These are phyloP conservation scores for Solanum hybrid DNA, from an alignment of 305 asterid genomes.

Conservation along the genomic window DNA sequence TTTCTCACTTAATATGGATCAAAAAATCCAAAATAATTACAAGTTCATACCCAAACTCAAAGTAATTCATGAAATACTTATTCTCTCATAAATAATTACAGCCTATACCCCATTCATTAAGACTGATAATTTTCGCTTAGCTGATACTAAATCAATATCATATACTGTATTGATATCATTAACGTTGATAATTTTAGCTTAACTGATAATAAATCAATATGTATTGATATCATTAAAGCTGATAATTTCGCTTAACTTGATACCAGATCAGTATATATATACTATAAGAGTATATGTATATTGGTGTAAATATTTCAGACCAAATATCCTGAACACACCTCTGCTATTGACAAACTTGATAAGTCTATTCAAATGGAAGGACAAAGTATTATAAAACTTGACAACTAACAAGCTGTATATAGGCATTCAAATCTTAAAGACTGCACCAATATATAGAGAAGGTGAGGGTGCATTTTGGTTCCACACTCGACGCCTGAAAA, in stretches of 20 bases:
- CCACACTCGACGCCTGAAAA: background rate
- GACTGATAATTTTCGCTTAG: background rate
- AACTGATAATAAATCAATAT: background rate
- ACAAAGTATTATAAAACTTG: background rate
- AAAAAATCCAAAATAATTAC: no score
- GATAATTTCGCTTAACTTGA: background rate
- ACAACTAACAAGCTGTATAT: background rate
- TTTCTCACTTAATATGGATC: background rate
- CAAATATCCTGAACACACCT: background rate
- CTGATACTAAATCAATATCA: background rate
- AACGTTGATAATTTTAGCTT: background rate
- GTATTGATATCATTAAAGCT: no score
- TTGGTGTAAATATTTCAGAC: background rate
- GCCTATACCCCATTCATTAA: background rate
- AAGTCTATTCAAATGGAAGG: background rate
- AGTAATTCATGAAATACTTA: no score
- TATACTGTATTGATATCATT: background rate
- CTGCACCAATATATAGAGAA: background rate
- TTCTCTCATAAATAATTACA: background rate
- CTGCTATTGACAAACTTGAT: background rate
- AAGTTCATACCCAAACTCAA: background rate
- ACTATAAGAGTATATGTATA: background rate
- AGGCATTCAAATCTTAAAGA: background rate
- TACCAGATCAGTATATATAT: background rate
- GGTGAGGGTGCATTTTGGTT: background rate